Conservation (phyloP, 139 green algal species). For the Yamagishiella unicocca region DNA sequence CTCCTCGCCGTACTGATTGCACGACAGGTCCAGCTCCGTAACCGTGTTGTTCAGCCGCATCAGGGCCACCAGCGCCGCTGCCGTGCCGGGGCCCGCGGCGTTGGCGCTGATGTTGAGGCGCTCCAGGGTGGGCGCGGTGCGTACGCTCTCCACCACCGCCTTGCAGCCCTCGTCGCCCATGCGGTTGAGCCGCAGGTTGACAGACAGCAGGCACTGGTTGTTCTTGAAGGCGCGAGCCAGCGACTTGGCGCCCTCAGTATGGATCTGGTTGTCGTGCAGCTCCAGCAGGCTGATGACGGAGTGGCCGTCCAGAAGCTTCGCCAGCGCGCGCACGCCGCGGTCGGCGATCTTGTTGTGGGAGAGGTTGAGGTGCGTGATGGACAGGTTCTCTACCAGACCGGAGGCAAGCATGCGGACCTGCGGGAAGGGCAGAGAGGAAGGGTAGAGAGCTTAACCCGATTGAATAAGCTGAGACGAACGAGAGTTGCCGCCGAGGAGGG, state of each 20-base stretch:
- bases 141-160: slow-evolving; percentile 53
- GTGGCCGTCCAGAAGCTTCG: slow-evolving; percentile 79
- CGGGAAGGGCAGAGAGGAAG: neutral
- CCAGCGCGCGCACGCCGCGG: slow-evolving; percentile 78
- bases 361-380: slow-evolving; percentile 87
- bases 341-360: slow-evolving; percentile 80
- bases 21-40: slow-evolving; percentile 70
- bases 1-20: slow-evolving; percentile 65
- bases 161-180: slow-evolving; percentile 81
- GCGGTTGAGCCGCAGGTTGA: slow-evolving; percentile 82
- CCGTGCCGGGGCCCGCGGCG: slow-evolving; percentile 53
- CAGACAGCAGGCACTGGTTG: slow-evolving; percentile 62
- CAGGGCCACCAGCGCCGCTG: slow-evolving; percentile 59
- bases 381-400: slow-evolving; percentile 86
- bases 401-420: slow-evolving; percentile 77
- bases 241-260: slow-evolving; percentile 79
- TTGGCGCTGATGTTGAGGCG: slow-evolving; percentile 79
- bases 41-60: slow-evolving; percentile 66
- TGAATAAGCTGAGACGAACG: neutral
- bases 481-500: neutral
- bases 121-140: slow-evolving; percentile 60
- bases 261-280: slow-evolving; percentile 82
- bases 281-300: slow-evolving; percentile 74
- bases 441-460: neutral
- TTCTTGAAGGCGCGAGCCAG: slow-evolving; percentile 73